Percentiles rank a stretch among this genome's conserved stretches.
These are phyloP conservation scores for Triticum turgidum DNA, from an alignment of 176 grass and related monocot species.

Conservation along the genomic window DNA sequence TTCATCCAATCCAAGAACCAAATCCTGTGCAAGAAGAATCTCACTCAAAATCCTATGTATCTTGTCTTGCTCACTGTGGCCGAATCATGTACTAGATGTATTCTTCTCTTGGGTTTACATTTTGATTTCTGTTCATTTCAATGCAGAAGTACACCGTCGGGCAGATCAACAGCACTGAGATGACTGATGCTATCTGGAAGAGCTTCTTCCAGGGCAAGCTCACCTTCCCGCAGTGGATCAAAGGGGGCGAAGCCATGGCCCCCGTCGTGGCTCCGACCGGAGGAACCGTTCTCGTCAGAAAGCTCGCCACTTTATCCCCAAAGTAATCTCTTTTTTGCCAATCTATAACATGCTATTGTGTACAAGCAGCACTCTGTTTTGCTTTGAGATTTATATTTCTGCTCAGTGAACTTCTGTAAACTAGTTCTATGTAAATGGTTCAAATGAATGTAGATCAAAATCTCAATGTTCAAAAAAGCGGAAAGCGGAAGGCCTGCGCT, in stretches of 20 bases:
- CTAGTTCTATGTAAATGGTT: neutral
- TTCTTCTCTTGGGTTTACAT: neutral
- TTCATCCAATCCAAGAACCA: neutral
- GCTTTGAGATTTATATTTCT: neutral
- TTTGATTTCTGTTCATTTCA: neutral
- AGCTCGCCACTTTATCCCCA: slow-evolving; percentile 56
- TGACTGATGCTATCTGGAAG: slow-evolving; percentile 70
- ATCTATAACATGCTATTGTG: neutral
- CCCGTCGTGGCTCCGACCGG: slow-evolving; percentile 38
- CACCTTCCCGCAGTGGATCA: slow-evolving; percentile 67
- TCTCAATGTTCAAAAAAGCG: neutral
- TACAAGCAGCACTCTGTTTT: neutral
- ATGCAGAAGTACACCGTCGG: slow-evolving; percentile 86
- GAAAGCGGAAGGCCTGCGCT: too few species aligned
- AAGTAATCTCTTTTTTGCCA: slow-evolving; percentile 34
- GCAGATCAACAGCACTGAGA: slow-evolving; percentile 67
- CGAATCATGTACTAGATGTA: neutral
- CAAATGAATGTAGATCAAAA: neutral
- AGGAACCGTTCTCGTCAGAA: slow-evolving; percentile 77
- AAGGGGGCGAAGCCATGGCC: slow-evolving; percentile 76
- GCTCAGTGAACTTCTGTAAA: neutral
- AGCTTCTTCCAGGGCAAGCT: slow-evolving; percentile 80
- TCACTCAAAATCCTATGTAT: too few species aligned
- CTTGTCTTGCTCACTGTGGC: too few species aligned
- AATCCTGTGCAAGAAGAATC: neutral